Evolutionary conservation across 257 asterid species (phyloP).

Genomic region (Rubia yunnanensis): DNA sequence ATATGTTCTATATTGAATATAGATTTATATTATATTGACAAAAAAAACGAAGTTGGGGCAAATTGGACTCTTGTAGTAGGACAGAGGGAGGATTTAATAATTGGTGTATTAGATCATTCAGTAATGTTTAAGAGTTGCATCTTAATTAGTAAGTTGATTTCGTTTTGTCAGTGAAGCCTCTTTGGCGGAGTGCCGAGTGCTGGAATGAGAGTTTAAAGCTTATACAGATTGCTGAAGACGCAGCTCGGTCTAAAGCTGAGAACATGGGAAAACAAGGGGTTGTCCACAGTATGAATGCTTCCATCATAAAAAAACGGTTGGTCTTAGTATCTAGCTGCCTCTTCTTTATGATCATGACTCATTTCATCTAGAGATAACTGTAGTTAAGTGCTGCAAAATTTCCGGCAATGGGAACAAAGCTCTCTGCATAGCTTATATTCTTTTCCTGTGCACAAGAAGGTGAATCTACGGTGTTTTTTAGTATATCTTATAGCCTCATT

Average conservation of each 20-base stretch:
- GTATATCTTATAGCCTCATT: too few relatives aligned
- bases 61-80: not conserved
- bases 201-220: slow-evolving; percentile 85
- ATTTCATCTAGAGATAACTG: not conserved
- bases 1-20: not conserved
- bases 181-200: slow-evolving; percentile 81
- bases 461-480: not conserved
- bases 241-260: slow-evolving; percentile 22
- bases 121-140: not conserved
- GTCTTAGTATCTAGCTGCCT: slow-evolving; percentile 5
- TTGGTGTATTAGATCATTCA: not conserved
- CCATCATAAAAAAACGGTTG: slow-evolving; percentile 68
- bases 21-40: not conserved
- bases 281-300: slow-evolving; percentile 20
- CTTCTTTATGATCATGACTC: slow-evolving; percentile 2
- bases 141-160: slow-evolving; percentile 9
- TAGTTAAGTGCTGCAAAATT: not conserved
- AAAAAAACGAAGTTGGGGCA: not conserved
- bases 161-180: slow-evolving; percentile 65
- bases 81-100: not conserved
- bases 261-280: slow-evolving; percentile 22
- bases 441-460: not conserved
- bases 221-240: slow-evolving; percentile 58
- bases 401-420: not conserved
- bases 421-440: not conserved